Conservation (phyloP, 1,284 basidiomycete genomes). For the Psilocybe mexicana region DNA sequence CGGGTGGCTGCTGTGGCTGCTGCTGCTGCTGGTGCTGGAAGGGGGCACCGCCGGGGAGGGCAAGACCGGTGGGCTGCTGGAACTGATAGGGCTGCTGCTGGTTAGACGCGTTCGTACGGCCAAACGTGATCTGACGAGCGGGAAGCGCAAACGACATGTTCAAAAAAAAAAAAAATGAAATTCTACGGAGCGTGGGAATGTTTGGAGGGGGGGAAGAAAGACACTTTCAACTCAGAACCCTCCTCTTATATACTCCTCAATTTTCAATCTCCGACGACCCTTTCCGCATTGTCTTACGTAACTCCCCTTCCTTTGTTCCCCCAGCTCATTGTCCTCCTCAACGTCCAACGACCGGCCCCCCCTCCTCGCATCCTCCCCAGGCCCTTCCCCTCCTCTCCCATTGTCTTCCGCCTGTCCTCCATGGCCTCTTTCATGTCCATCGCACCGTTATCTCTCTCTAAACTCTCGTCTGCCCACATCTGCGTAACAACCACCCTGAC, state of each 20-base stretch:
- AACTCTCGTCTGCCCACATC: constrained; percentile 11
- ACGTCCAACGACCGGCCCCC: neutral
- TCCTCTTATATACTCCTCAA: constrained; percentile 39
- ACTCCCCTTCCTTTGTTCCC: constrained; percentile 34
- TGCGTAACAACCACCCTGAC: constrained; percentile 23
- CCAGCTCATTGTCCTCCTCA: constrained; percentile 7
- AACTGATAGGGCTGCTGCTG: constrained; percentile 44
- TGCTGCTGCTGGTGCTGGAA: constrained; percentile 31
- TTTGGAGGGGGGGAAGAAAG: constrained; percentile 32
- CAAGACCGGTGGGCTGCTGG: constrained; percentile 47
- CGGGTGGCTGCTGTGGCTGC: constrained; percentile 17
- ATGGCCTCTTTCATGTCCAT: neutral
- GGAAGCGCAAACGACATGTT: constrained; percentile 72
- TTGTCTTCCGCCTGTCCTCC: constrained; percentile 5
- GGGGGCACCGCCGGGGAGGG: constrained; percentile 43
- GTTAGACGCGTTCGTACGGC: constrained; percentile 51
- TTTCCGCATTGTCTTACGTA: constrained; percentile 41
- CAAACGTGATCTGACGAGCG: constrained; percentile 76
- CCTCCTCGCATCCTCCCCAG: neutral
- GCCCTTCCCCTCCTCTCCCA: neutral
- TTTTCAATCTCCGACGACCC: constrained; percentile 42
- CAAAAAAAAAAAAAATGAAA: constrained; percentile 29
- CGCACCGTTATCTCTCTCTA: neutral
- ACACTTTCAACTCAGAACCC: constrained; percentile 27
- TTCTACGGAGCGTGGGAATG: constrained; percentile 41